These are phyloP conservation scores for Monilinia laxa DNA, from an alignment of 2,329 filamentous ascomycete species.

Conservation along the genomic window DNA sequence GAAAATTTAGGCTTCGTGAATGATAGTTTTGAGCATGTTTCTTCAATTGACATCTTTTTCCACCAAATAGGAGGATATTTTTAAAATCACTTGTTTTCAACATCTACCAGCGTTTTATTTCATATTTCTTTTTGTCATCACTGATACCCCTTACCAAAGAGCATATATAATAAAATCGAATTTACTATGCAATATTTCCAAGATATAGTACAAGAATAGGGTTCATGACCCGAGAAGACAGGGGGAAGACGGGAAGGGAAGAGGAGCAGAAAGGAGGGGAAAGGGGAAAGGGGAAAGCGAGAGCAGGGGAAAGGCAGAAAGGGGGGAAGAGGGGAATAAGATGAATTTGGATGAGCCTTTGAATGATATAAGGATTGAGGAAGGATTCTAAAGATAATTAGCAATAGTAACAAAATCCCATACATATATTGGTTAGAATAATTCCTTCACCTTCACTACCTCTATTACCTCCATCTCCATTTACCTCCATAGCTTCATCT, in stretches of 20 bases:
- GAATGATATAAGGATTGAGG: background rate
- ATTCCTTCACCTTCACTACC: too few species aligned
- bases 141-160: conserved; percentile 17
- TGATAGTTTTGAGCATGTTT: background rate
- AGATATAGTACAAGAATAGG: conserved; percentile 19
- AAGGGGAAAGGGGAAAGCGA: background rate
- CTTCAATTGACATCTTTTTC: background rate
- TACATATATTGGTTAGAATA: background rate
- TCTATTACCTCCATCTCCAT: too few species aligned
- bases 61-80: background rate
- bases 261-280: background rate
- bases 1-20: background rate
- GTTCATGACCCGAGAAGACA: conserved; percentile 6
- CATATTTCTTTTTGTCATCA: conserved; percentile 13
- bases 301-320: background rate
- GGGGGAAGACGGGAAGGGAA: background rate
- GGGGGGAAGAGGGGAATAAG: background rate
- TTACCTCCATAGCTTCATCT: too few species aligned
- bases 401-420: background rate
- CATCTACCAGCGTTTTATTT: background rate
- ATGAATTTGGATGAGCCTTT: background rate
- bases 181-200: conserved; percentile 10
- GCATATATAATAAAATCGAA: conserved; percentile 14
- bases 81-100: conserved; percentile 10
- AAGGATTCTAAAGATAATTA: background rate